These are phyloP conservation scores for Castanea mollissima DNA, from an alignment of 306 rosid genomes.

Conservation along the genomic window DNA sequence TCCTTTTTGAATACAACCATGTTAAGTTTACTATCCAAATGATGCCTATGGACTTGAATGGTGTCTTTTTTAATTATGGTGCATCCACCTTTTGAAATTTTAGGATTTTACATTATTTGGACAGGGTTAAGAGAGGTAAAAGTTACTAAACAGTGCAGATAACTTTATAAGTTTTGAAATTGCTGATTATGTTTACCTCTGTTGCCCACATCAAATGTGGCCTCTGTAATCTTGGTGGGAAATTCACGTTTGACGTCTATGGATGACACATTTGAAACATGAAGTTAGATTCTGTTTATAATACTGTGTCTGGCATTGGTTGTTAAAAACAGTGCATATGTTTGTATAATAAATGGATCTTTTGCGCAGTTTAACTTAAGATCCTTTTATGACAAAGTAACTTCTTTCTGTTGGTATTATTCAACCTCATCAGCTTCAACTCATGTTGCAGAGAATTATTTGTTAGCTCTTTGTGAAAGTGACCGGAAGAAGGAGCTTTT, in stretches of 20 bases:
- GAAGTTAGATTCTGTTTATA: constrained; percentile 7
- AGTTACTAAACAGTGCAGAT: too few species aligned
- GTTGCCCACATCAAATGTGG: neutral
- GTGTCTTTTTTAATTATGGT: constrained; percentile 20
- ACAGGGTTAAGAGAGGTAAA: neutral
- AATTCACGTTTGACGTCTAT: constrained; percentile 13
- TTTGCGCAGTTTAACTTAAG: neutral
- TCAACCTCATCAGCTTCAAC: constrained; percentile 22
- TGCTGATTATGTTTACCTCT: neutral
- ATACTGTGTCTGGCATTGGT: constrained; percentile 6
- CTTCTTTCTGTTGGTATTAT: constrained; percentile 22
- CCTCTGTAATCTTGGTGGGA: neutral
- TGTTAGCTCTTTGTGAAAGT: constrained; percentile 81
- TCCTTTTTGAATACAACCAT: neutral
- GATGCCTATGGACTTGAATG: constrained; percentile 6
- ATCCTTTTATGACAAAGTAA: constrained; percentile 7
- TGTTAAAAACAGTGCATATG: constrained; percentile 22
- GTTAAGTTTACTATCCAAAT: constrained; percentile 4
- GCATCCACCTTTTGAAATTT: neutral
- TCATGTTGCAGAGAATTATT: constrained; percentile 64
- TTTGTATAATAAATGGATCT: constrained; percentile 1
- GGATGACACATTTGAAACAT: constrained; percentile 9
- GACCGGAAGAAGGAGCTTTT: constrained; percentile 57
- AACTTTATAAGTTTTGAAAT: neutral
- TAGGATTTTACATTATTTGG: constrained; percentile 8